These are phyloP conservation scores for Mycena amicta DNA, from an alignment of 768 basidiomycete genomes.

Conservation along the genomic window DNA sequence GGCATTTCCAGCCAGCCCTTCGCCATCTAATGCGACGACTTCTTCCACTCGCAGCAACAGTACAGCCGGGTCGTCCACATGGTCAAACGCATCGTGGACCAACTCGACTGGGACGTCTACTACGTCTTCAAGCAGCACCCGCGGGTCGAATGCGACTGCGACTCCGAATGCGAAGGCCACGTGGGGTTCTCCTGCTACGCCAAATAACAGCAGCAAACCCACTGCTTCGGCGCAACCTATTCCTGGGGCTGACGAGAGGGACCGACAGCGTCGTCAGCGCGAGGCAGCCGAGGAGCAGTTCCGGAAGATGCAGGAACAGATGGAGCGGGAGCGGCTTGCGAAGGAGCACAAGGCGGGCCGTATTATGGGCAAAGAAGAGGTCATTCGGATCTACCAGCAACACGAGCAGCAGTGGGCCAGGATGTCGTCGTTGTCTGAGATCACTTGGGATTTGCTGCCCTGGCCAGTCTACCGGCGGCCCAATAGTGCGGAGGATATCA, in stretches of 20 bases:
- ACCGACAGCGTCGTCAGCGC: constrained; percentile 65
- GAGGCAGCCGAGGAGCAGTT: constrained; percentile 69
- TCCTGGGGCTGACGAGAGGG: constrained; percentile 40
- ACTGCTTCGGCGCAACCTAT: too few species aligned
- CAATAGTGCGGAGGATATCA: constrained; percentile 61
- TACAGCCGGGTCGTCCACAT: constrained; percentile 10
- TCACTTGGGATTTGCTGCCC: constrained; percentile 71
- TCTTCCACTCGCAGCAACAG: constrained; percentile 16
- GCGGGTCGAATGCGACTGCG: background rate
- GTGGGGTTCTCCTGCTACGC: constrained; percentile 10
- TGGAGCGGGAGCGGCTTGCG: constrained; percentile 57
- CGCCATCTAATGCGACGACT: constrained; percentile 25
- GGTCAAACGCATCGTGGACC: background rate
- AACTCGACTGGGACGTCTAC: background rate
- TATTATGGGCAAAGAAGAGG: constrained; percentile 58
- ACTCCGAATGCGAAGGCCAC: background rate
- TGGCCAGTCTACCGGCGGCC: constrained; percentile 73
- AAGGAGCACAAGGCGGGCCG: constrained; percentile 45
- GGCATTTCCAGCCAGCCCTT: constrained; percentile 33
- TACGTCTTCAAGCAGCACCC: background rate
- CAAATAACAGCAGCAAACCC: constrained; percentile 13
- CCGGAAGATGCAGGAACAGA: constrained; percentile 53
- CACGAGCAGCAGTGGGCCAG: constrained; percentile 67
- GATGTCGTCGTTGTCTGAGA: constrained; percentile 40
- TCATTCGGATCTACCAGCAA: constrained; percentile 54